Evolutionary conservation across 2,329 filamentous ascomycete genomes (phyloP), one percentile per base, ranked within the genome.

Genomic region (Plenodomus tracheiphilus): DNA sequence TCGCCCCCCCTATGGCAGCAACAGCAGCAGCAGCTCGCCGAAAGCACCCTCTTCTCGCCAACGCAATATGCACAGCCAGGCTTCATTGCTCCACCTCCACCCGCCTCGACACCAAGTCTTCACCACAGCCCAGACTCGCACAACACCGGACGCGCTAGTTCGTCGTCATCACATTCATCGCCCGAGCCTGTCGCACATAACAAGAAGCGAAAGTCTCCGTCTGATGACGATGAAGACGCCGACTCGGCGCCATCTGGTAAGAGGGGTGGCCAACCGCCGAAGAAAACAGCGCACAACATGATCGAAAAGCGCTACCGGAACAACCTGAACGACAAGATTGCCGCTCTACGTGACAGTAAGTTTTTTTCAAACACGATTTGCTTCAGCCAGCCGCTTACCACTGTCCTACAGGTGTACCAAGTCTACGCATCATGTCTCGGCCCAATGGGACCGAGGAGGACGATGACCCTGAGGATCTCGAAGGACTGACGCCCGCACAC

Each of bases 251-350:
- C 22, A 72, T 51, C 62, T 1, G 58, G 56, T n/a, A 71, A 83
- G 42, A 81, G 80, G 61, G 85, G 80, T 63, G 78, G 66, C 19
- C 80, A 69, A 42, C 81, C 76, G 20, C 77, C 78, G 49, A 97
- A 96, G 80, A 97, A 97, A 80, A 95, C 92, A 25, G 91, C 93
- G 2, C 93, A 97, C 75, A 97, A 97, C 73, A 94, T 97, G 81
- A 97, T 97, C 55, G 93, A 97, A 76, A 97, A 97, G 80, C 81
- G 93, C 58, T 97, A 97, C 73, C 86, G 93, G 63, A 96, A 90
- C 45, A 97, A 97, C 66, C 80, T 97, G 48, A 97, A 97, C 68
- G 93, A 97, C 69, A 97, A 97, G 77, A 97, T 97, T 63, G 88
- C 91, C 39, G 91, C 92, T 49, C 77, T 97, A 53, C 83, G 92